A percentile compares a stretch with the other conserved stretches of the same genome.
Conservation (phyloP, 1,139 yeast genomes). For the Yamadazyma aaseri region DNA sequence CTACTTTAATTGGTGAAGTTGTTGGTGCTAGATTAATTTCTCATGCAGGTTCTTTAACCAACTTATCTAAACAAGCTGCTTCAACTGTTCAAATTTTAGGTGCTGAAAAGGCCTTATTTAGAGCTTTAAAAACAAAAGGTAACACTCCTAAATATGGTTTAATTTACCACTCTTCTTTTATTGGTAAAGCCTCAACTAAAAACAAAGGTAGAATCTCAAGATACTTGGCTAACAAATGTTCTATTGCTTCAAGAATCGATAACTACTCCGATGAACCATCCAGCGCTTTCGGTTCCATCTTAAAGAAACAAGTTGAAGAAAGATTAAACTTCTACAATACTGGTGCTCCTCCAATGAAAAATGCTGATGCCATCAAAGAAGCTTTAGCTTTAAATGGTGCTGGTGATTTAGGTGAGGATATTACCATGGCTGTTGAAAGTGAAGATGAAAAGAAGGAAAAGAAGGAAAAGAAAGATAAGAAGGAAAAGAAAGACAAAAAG, state of each 20-base stretch:
- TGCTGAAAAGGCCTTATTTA: constrained; percentile 98
- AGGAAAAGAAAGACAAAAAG: constrained; percentile 56
- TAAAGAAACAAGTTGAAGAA: constrained; percentile 97
- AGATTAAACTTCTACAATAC: constrained; percentile 94
- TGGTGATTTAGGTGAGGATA: constrained; percentile 41
- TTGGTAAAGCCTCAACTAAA: constrained; percentile 96
- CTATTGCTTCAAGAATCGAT: constrained; percentile 98
- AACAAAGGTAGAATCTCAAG: constrained; percentile 99
- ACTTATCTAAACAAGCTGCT: constrained; percentile 97
- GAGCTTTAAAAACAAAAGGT: constrained; percentile 97
- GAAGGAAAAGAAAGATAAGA: constrained; percentile 55
- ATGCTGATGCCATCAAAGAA: constrained; percentile 88
- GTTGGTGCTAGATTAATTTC: constrained; percentile 98
- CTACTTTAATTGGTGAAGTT: constrained; percentile 93
- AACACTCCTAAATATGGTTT: constrained; percentile 99
- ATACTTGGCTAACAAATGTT: constrained; percentile 97
- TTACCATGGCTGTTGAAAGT: constrained; percentile 25
- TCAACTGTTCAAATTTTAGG: constrained; percentile 98
- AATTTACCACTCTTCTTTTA: constrained; percentile 93
- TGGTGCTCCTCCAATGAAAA: constrained; percentile 96
- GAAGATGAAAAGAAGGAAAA: constrained; percentile 40
- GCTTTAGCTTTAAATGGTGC: constrained; percentile 64
- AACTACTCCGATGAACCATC: constrained; percentile 87
- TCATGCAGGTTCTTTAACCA: constrained; percentile 93
- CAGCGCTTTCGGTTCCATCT: constrained; percentile 82